Evolutionary conservation across 2,329 filamentous ascomycete species (phyloP).

Genomic region (Truncatella angustata): DNA sequence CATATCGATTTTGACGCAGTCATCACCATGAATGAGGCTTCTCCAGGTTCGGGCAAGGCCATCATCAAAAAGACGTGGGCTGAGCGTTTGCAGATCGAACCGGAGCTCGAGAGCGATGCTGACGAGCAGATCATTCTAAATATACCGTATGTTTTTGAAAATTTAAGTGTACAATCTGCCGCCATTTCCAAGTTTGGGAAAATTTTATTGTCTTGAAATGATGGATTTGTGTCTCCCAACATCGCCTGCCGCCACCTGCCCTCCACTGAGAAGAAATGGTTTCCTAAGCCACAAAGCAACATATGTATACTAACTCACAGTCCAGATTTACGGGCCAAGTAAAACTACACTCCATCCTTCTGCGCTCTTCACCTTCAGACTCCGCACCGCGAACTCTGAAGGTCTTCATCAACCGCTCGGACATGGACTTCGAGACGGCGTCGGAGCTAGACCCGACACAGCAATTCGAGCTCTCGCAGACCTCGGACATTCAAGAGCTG

Average conservation of each 20-base stretch:
- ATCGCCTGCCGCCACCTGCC: too few species aligned
- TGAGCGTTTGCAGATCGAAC: slow-evolving; percentile 67
- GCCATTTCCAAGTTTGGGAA: too few species aligned
- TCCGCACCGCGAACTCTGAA: slow-evolving; percentile 80
- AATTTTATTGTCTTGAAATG: too few species aligned
- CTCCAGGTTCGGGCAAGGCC: slow-evolving; percentile 64
- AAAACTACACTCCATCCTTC: slow-evolving; percentile 83
- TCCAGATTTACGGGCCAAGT: slow-evolving; percentile 86
- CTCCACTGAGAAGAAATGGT: too few species aligned
- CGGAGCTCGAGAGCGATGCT: slow-evolving; percentile 79
- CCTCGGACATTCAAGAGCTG: slow-evolving; percentile 80
- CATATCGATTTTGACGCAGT: slow-evolving; percentile 89
- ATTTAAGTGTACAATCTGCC: too few species aligned
- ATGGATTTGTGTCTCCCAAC: too few species aligned
- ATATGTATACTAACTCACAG: background rate
- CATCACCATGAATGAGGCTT: slow-evolving; percentile 78
- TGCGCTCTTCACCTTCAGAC: slow-evolving; percentile 71
- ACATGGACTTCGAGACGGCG: slow-evolving; percentile 80
- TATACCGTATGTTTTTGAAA: slow-evolving; percentile 65
- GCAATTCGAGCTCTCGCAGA: slow-evolving; percentile 73
- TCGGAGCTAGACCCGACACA: slow-evolving; percentile 71
- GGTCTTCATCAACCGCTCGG: slow-evolving; percentile 81
- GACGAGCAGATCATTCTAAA: slow-evolving; percentile 95
- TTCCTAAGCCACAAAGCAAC: background rate
- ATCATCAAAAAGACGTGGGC: slow-evolving; percentile 91